Conservation (phyloP, 2,329 filamentous ascomycete species). For the Arthrocladium fulminans region DNA sequence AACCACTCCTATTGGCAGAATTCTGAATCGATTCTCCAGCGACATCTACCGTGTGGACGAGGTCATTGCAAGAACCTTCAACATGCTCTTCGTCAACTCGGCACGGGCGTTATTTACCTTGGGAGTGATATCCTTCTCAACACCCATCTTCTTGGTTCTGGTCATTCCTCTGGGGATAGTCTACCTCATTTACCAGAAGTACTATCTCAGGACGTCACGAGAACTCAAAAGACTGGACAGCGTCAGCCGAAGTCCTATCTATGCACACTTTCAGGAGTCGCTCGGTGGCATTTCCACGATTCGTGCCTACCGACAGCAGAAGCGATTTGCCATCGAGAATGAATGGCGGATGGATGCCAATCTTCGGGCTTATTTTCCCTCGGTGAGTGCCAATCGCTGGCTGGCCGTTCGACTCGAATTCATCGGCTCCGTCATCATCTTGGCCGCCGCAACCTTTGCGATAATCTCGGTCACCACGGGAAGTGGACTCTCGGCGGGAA, state of each 20-base stretch:
- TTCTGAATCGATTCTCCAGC: conserved; percentile 86
- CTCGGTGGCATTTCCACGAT: conserved; percentile 91
- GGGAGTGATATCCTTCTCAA: conserved; percentile 70
- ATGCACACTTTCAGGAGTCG: conserved; percentile 96
- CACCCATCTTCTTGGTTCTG: conserved; percentile 68
- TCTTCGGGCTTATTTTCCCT: conserved; percentile 87
- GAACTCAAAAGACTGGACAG: conserved; percentile 95
- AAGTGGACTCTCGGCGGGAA: conserved; percentile 56
- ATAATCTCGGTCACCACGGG: conserved; percentile 69
- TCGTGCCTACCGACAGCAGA: conserved; percentile 82
- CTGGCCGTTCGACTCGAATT: conserved; percentile 91
- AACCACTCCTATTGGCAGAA: conserved; percentile 90
- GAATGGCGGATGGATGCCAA: conserved; percentile 97
- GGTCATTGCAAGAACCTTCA: conserved; percentile 91
- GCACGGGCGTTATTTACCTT: conserved; percentile 74
- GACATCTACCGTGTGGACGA: conserved; percentile 67
- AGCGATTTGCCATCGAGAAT: conserved; percentile 82
- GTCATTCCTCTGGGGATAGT: conserved; percentile 72
- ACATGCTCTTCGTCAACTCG: conserved; percentile 80
- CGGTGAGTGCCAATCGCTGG: conserved; percentile 90
- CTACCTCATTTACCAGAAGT: conserved; percentile 91
- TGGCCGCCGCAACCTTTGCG: conserved; percentile 72
- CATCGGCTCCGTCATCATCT: conserved; percentile 86
- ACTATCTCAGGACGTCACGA: conserved; percentile 91
- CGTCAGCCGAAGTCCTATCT: conserved; percentile 90